A percentile compares a stretch with the other conserved stretches of the same genome.
phyloP scores from a whole-genome alignment of 192 early-diverging fungal genomes.

The Coemansia javaensis region DNA sequence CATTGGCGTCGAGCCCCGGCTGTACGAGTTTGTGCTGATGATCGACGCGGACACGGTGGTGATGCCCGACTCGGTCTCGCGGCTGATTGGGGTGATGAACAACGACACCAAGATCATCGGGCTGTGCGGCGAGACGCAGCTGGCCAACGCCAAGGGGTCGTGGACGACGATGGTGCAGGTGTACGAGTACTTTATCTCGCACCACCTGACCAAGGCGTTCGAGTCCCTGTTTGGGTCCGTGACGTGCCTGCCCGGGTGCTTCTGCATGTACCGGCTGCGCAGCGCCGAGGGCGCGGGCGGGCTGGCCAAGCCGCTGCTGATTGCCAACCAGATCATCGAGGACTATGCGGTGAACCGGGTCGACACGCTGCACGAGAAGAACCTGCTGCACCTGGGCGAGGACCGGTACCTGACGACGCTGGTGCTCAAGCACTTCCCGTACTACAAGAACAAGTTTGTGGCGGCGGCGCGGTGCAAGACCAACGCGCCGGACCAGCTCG shows the following conservation, averaged over 20 bases:
- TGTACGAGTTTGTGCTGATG: constrained; percentile 97
- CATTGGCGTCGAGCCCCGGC: constrained; percentile 92
- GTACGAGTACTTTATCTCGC: constrained; percentile 98
- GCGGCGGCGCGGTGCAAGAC: constrained; percentile 91
- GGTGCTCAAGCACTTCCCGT: constrained; percentile 97
- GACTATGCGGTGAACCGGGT: constrained; percentile 94
- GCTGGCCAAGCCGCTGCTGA: constrained; percentile 80
- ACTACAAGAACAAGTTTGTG: constrained; percentile 90
- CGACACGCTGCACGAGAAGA: constrained; percentile 98
- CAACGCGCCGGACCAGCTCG: constrained; percentile 89
- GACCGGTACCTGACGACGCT: constrained; percentile 96
- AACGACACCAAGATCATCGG: constrained; percentile 91
- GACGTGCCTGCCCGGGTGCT: constrained; percentile 97
- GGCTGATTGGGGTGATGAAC: constrained; percentile 85
- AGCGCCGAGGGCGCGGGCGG: constrained; percentile 61
- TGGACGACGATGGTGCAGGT: constrained; percentile 99
- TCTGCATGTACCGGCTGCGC: constrained; percentile 97
- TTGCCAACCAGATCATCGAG: constrained; percentile 80
- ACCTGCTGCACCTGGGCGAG: constrained; percentile 95
- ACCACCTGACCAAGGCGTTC: constrained; percentile 95
- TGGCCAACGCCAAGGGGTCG: constrained; percentile 87
- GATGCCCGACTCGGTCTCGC: constrained; percentile 82
- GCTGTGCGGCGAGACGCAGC: constrained; percentile 90
- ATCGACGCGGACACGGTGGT: constrained; percentile 98
- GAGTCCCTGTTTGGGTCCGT: constrained; percentile 97